Evolutionary conservation across 2,329 filamentous ascomycete species (phyloP), one percentile per base, ranked within the genome.

Genomic region (Epichloe uncinata): DNA sequence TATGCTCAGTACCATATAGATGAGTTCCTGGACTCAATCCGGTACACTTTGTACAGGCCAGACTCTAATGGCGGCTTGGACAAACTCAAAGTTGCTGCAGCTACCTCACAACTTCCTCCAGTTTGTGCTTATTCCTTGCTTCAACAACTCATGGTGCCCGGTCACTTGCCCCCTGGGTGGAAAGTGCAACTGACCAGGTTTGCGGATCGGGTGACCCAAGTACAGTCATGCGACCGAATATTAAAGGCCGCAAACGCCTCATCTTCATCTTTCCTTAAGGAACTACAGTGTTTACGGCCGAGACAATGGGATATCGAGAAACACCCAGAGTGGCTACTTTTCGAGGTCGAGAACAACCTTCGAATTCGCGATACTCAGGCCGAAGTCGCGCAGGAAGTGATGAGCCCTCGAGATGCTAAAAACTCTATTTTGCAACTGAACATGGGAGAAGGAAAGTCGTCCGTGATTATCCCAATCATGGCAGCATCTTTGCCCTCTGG

Each of bases 361-460:
- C 55, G 78, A 3, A 79, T 87, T 11, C 73, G 84, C 0, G 56
- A 66, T 0, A 71, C 77, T 0, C 82, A 87, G 56, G 69, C 72
- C 5, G 57, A 72, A 1, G 77, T 87, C 46, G 77, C 81, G 0
- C 36, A 48, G 0, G 58, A 71, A 9, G 85, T 86, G 75, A 72
- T 70, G 6, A 49, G 56, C 0, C 70, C 71, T 0, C 54, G 58
- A 0, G 58, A 56, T 0, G 60, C 56, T 0, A 42, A 57, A 0
- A 83, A 80, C 54, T 60, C 69, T 0, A 72, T 81, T 1, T 71
- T 84, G 65, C 79, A 84, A 56, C 61, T 85, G 7, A 83, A 83
- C 56, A 86, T 85, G 81, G 82, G 82, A 0, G 73, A 82, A 57
- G 82, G 81, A 0, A 85, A 85, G 8, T 30, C 26, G 26, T 30